phyloP scores from a whole-genome alignment of 371 early-diverging fungal genomes.

The Lichtheimia corymbifera region DNA sequence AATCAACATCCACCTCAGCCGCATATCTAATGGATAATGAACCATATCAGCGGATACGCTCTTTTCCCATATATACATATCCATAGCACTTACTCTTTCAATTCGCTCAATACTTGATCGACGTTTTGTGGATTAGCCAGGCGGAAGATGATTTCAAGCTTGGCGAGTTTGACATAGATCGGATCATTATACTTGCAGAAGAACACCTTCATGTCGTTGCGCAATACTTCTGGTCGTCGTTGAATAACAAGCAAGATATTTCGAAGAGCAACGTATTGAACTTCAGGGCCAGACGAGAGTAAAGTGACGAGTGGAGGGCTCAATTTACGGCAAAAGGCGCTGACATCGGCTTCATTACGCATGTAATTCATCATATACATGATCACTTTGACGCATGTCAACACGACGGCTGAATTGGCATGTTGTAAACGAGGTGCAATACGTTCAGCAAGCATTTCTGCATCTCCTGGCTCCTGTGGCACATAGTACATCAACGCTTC shows the following conservation, averaged over 20 bases:
- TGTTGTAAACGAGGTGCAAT: constrained; percentile 92
- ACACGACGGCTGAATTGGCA: constrained; percentile 95
- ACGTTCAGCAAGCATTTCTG: constrained; percentile 86
- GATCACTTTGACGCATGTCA: constrained; percentile 86
- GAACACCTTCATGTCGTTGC: constrained; percentile 91
- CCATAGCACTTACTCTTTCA: constrained; percentile 72
- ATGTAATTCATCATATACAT: constrained; percentile 92
- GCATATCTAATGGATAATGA: constrained; percentile 67
- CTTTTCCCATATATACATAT: neutral
- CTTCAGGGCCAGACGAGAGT: constrained; percentile 85
- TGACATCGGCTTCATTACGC: constrained; percentile 67
- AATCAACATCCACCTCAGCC: constrained; percentile 96
- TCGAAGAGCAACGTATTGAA: constrained; percentile 95
- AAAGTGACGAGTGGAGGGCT: constrained; percentile 71
- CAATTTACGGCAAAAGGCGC: constrained; percentile 50
- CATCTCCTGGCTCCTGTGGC: constrained; percentile 84
- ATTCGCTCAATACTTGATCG: constrained; percentile 89
- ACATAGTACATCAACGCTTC: constrained; percentile 83
- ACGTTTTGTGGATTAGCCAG: constrained; percentile 84
- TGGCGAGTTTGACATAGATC: constrained; percentile 95
- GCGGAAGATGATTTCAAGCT: constrained; percentile 93
- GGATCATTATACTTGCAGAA: constrained; percentile 99
- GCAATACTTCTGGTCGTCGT: constrained; percentile 85
- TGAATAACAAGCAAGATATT: constrained; percentile 96
- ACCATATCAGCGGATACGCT: neutral